Percentiles rank a stretch among this genome's conserved stretches.
Conservation (phyloP, 345 rosid genomes). For the Eucalyptus caleyi region DNA sequence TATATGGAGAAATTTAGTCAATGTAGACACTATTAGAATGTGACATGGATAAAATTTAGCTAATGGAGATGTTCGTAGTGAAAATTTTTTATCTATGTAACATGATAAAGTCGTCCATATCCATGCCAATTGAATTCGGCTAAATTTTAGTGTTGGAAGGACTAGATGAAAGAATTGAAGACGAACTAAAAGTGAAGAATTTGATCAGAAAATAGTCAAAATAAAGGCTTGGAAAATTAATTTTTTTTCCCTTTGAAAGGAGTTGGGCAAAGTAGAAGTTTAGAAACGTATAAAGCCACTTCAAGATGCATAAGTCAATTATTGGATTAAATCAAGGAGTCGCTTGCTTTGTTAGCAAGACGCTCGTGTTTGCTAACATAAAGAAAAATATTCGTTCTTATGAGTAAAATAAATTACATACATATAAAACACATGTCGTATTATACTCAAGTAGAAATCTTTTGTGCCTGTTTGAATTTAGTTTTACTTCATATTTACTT, state of each 20-base stretch:
- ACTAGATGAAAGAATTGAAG: neutral
- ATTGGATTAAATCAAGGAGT: neutral
- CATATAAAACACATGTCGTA: neutral
- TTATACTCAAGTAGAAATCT: neutral
- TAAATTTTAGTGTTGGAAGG: neutral
- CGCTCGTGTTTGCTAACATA: neutral
- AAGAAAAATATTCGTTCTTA: neutral
- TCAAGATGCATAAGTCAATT: neutral
- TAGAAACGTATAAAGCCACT: neutral
- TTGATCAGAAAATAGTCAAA: neutral
- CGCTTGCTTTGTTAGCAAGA: neutral
- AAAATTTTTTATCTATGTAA: neutral
- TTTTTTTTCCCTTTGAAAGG: neutral
- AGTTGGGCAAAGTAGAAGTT: neutral
- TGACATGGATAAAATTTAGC: neutral
- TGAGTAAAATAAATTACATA: neutral
- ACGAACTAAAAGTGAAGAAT: fast-evolving
- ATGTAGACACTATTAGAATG: neutral
- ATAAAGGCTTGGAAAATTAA: neutral
- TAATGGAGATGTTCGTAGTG: fast-evolving
- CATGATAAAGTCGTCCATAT: neutral
- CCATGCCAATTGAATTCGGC: neutral
- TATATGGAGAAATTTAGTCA: neutral
- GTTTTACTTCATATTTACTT: neutral
- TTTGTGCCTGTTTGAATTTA: neutral